These are phyloP conservation scores for Russula sp. DNA, from an alignment of 768 basidiomycete species.

Conservation along the genomic window DNA sequence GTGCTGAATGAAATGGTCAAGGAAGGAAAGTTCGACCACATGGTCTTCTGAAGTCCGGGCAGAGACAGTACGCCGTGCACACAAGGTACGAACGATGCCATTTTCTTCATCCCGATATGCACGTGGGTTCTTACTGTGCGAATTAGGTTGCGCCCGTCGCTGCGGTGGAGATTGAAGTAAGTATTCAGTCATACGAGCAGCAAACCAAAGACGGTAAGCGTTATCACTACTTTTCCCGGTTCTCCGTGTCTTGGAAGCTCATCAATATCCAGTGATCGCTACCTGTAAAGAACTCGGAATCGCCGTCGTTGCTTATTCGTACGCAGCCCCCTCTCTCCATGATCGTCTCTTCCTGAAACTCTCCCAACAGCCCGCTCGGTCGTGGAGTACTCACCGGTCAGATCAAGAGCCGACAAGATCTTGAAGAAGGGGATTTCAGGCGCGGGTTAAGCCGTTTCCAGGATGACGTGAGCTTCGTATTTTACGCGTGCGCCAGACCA, in stretches of 20 bases:
- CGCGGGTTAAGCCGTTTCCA: slow-evolving; percentile 39
- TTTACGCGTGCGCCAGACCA: background rate
- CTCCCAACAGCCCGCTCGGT: slow-evolving; percentile 47
- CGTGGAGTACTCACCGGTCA: slow-evolving; percentile 53
- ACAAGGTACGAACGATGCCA: slow-evolving; percentile 39
- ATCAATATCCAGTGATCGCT: slow-evolving; percentile 43
- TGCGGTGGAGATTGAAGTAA: slow-evolving; percentile 65
- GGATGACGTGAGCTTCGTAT: slow-evolving; percentile 34
- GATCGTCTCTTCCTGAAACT: background rate
- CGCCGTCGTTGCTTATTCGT: slow-evolving; percentile 59
- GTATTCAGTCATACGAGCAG: slow-evolving; percentile 56
- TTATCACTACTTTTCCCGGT: background rate
- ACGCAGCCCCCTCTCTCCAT: slow-evolving; percentile 21
- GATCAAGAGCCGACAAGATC: slow-evolving; percentile 41
- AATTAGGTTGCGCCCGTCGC: slow-evolving; percentile 38
- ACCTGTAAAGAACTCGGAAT: slow-evolving; percentile 55
- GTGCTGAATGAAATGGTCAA: slow-evolving; percentile 45
- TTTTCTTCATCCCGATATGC: slow-evolving; percentile 27
- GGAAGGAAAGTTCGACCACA: slow-evolving; percentile 58
- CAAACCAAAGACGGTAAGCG: slow-evolving; percentile 46
- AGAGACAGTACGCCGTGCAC: slow-evolving; percentile 43
- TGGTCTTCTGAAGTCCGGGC: slow-evolving; percentile 59
- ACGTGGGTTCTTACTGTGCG: background rate
- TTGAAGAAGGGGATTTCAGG: slow-evolving; percentile 42
- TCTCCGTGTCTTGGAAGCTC: background rate